These are phyloP conservation scores for Petunia secreta DNA, from an alignment of 257 asterid genomes.

Conservation along the genomic window DNA sequence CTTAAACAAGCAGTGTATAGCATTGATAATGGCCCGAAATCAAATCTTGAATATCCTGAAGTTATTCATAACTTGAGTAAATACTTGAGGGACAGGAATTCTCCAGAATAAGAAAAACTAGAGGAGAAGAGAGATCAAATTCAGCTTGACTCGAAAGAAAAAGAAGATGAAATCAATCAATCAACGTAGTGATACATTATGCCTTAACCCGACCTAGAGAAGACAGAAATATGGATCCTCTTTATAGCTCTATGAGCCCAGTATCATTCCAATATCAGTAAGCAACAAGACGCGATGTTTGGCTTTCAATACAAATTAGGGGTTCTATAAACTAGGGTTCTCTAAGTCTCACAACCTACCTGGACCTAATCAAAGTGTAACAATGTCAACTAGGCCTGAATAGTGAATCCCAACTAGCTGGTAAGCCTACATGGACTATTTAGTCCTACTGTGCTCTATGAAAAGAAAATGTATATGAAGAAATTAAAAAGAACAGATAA, in stretches of 20 bases:
- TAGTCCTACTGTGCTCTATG: neutral
- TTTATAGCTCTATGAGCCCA: neutral
- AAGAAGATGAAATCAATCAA: neutral
- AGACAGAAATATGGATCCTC: neutral
- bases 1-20: conserved; percentile 2
- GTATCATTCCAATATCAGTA: neutral
- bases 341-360: neutral
- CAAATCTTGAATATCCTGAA: neutral
- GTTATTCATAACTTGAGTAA: neutral
- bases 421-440: neutral
- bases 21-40: neutral
- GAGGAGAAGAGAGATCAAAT: neutral
- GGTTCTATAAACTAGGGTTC: neutral
- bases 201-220: conserved; percentile 14
- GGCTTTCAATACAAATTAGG: neutral
- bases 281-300: neutral
- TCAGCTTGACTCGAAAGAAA: neutral
- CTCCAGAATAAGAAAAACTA: neutral
- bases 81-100: neutral
- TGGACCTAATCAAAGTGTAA: neutral
- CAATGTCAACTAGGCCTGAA: neutral
- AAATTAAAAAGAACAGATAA: neutral
- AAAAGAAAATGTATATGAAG: neutral
- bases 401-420: neutral
- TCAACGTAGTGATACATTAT: neutral